Percentiles rank a stretch among this genome's conserved stretches.
phyloP scores from a whole-genome alignment of 495 filamentous ascomycete genomes.

The Annulohypoxylon maeteangense region DNA sequence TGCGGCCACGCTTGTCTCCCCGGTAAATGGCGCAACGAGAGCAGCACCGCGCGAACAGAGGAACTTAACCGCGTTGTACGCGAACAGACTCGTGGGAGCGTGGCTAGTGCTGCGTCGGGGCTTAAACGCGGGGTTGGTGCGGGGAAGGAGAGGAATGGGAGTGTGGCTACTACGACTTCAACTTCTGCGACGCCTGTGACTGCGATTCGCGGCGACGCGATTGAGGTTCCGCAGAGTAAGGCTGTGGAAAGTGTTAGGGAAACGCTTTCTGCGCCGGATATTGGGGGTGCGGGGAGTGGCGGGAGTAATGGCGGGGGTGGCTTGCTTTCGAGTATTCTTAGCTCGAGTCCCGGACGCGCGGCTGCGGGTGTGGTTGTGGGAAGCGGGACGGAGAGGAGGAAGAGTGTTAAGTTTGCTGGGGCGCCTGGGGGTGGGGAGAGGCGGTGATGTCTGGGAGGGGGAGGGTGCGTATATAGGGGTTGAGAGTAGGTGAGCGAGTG shows the following conservation, averaged over 20 bases:
- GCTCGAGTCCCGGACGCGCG: conserved; percentile 56
- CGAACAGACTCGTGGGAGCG: conserved; percentile 51
- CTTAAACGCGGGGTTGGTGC: conserved; percentile 8
- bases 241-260: conserved; percentile 65
- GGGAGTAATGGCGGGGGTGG: conserved; percentile 24
- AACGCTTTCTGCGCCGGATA: conserved; percentile 44
- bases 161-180: conserved; percentile 15
- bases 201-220: conserved; percentile 46
- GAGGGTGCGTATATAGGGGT: not conserved
- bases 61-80: conserved; percentile 56
- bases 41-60: conserved; percentile 49
- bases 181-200: conserved; percentile 14
- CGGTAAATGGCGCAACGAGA: conserved; percentile 66
- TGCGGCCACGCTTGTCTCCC: conserved; percentile 79
- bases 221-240: conserved; percentile 61
- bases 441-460: not conserved
- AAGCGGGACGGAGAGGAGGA: conserved; percentile 59
- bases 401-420: conserved; percentile 65
- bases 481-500: not conserved
- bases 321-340: conserved; percentile 50
- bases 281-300: not conserved
- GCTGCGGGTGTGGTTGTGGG: conserved; percentile 23
- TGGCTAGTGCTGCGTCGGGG: conserved; percentile 25
- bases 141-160: conserved; percentile 38
- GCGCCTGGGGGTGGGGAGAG: conserved; percentile 36